Evolutionary conservation across 192 early-diverging fungal genomes (phyloP).

Genomic region (Coemansia umbellata): DNA sequence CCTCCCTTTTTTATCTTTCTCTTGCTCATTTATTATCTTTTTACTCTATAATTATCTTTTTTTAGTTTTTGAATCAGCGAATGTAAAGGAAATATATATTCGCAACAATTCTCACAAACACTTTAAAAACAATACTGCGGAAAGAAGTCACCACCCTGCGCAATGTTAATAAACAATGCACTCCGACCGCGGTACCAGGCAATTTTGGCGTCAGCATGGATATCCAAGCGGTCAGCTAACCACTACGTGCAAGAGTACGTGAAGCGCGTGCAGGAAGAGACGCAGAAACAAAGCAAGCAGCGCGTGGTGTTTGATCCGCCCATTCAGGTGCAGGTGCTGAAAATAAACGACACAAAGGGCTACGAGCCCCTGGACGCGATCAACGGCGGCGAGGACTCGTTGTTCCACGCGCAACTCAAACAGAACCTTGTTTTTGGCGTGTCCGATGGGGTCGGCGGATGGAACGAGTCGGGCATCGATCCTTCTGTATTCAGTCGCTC

Average conservation of each 20-base stretch:
- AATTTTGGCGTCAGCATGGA: conserved; percentile 49
- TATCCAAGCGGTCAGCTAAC: conserved; percentile 42
- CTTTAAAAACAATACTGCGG: background rate
- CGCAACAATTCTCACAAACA: background rate
- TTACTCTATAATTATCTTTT: background rate
- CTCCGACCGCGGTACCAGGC: conserved; percentile 42
- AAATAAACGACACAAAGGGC: background rate
- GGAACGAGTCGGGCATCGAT: conserved; percentile 48
- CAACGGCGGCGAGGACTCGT: conserved; percentile 48
- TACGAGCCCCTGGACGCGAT: conserved; percentile 44
- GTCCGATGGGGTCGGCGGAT: conserved; percentile 49
- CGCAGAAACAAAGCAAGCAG: background rate
- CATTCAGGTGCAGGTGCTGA: conserved; percentile 46
- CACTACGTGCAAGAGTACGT: conserved; percentile 47
- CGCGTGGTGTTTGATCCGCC: conserved; percentile 35
- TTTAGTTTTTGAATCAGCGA: background rate
- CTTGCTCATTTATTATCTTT: background rate
- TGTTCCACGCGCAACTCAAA: conserved; percentile 41
- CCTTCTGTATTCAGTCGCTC: conserved; percentile 49
- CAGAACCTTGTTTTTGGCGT: conserved; percentile 48
- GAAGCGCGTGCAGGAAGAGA: conserved; percentile 14
- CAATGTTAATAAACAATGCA: conserved; percentile 10
- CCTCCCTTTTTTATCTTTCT: background rate
- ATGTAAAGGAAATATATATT: background rate
- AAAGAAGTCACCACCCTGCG: too few species aligned